phyloP scores from a whole-genome alignment of 768 basidiomycete genomes.

The Amylocystis lapponica region DNA sequence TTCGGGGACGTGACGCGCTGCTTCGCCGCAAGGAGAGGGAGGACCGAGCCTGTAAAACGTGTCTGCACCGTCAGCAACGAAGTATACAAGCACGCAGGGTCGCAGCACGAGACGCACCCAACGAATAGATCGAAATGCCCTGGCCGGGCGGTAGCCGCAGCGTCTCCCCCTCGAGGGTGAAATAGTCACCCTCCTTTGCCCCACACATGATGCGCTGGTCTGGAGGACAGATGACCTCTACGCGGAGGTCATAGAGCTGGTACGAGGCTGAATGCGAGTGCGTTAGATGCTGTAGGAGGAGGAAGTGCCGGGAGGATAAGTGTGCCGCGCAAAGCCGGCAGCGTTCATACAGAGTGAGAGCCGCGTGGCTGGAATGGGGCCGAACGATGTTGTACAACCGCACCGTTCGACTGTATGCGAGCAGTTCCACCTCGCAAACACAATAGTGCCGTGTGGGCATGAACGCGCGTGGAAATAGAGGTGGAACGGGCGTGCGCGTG shows the following conservation, averaged over 20 bases:
- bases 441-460: no score
- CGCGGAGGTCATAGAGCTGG: conserved; percentile 57
- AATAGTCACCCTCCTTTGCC: conserved; percentile 58
- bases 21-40: conserved; percentile 65
- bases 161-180: conserved; percentile 61
- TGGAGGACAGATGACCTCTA: conserved; percentile 56
- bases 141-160: conserved; percentile 53
- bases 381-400: no score
- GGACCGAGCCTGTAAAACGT: conserved; percentile 44
- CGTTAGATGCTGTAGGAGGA: no score
- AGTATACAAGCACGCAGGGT: background rate
- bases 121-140: conserved; percentile 65
- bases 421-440: no score
- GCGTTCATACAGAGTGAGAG: no score
- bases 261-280: no score
- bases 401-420: no score
- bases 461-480: no score
- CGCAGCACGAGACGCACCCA: conserved; percentile 32
- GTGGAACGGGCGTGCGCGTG: no score
- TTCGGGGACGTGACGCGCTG: conserved; percentile 48
- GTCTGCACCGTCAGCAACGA: background rate
- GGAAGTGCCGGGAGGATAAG: no score
- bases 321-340: no score
- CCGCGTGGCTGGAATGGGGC: no score
- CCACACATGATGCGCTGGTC: conserved; percentile 56